These are phyloP conservation scores for Monosporascus sp. DNA, from an alignment of 2,329 filamentous ascomycete genomes.

Conservation along the genomic window DNA sequence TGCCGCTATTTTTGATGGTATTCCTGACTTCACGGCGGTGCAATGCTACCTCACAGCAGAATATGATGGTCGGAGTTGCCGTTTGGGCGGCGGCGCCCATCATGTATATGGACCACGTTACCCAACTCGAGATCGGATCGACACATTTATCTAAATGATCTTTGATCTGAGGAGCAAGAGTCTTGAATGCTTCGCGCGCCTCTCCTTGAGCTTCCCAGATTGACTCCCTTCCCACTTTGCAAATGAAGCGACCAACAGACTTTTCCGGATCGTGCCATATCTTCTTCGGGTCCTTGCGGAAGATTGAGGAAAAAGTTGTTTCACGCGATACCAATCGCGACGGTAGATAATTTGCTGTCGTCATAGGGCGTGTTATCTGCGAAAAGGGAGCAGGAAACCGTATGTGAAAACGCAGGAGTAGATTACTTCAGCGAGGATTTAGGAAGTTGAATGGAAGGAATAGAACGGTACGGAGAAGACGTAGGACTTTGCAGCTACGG, in stretches of 20 bases:
- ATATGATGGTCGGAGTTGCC: neutral
- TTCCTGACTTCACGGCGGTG: neutral
- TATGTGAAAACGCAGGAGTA: too few species aligned
- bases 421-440: too few species aligned
- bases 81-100: neutral
- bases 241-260: neutral
- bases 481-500: too few species aligned
- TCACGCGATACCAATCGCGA: neutral
- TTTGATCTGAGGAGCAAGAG: neutral
- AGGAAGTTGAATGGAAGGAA: too few species aligned
- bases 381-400: too few species aligned
- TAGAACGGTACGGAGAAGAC: too few species aligned
- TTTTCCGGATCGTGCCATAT: neutral
- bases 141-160: neutral
- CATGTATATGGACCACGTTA: slow-evolving; percentile 1
- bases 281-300: neutral
- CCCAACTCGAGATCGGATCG: slow-evolving; percentile 1
- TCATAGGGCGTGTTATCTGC: neutral
- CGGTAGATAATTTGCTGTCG: neutral
- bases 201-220: neutral
- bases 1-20: neutral
- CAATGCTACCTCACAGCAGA: neutral
- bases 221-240: neutral
- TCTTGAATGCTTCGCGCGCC: neutral
- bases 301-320: neutral